Conservation (phyloP, 257 asterid species). For the Plantago elongata region DNA sequence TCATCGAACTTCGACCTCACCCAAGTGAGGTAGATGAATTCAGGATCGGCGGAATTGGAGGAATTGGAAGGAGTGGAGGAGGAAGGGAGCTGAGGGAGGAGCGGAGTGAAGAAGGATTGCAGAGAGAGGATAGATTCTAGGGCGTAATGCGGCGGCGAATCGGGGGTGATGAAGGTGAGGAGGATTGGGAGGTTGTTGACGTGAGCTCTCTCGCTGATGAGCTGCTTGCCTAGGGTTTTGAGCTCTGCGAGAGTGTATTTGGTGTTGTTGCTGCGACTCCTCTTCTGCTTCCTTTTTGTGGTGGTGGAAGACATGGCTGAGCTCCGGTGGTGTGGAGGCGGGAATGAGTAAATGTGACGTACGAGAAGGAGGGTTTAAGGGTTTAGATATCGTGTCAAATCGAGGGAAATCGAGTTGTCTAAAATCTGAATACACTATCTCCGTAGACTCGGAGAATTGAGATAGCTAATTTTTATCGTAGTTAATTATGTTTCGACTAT, state of each 20-base stretch:
- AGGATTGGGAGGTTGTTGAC: conserved; percentile 71
- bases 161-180: conserved; percentile 42
- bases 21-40: conserved; percentile 54
- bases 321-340: no score
- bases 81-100: conserved; percentile 54
- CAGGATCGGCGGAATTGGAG: conserved; percentile 31
- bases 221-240: conserved; percentile 58
- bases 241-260: conserved; percentile 34
- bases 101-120: conserved; percentile 79
- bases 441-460: no score
- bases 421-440: no score
- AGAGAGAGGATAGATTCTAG: conserved; percentile 76
- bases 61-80: conserved; percentile 18
- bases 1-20: conserved; percentile 75
- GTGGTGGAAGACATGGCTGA: conserved; percentile 1
- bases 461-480: no score
- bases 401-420: no score
- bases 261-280: neutral
- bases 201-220: conserved; percentile 65
- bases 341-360: no score
- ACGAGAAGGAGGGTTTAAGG: no score
- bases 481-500: no score
- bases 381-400: no score
- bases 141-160: conserved; percentile 47
- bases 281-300: conserved; percentile 34